phyloP scores from a whole-genome alignment of 2,329 filamentous ascomycete genomes.

The Ophiognomonia clavigignenti-juglandacearum region DNA sequence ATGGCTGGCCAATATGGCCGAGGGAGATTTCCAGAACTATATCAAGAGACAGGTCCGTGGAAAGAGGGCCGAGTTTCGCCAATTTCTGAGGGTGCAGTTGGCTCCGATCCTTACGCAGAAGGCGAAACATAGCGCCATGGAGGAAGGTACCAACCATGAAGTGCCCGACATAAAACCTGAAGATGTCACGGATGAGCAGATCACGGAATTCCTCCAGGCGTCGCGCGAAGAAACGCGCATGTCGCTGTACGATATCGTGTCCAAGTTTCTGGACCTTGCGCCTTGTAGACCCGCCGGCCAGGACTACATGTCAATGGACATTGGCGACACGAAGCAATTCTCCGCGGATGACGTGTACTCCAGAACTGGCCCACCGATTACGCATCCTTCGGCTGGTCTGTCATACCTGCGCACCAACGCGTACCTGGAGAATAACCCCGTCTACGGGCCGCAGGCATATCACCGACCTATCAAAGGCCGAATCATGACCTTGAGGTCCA shows the following conservation, averaged over 20 bases:
- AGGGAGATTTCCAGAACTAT: constrained; percentile 56
- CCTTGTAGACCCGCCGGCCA: constrained; percentile 36
- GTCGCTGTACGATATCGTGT: constrained; percentile 48
- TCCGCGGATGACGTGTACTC: constrained; percentile 40
- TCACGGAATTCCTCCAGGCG: constrained; percentile 46
- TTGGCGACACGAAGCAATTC: constrained; percentile 17
- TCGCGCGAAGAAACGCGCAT: constrained; percentile 45
- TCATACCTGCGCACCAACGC: constrained; percentile 55
- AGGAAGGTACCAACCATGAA: constrained; percentile 28
- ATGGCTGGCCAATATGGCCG: constrained; percentile 59
- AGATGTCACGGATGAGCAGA: constrained; percentile 45
- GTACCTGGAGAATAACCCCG: constrained; percentile 54
- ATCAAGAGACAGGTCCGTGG: constrained; percentile 48
- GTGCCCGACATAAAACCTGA: constrained; percentile 26
- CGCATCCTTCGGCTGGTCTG: constrained; percentile 58
- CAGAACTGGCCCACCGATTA: constrained; percentile 50
- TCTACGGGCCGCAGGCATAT: constrained; percentile 53
- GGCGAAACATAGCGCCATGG: constrained; percentile 31
- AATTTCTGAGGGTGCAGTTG: constrained; percentile 45
- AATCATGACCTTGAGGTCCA: constrained; percentile 30
- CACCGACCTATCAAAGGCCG: constrained; percentile 46
- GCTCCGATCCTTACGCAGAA: constrained; percentile 39
- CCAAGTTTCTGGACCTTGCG: constrained; percentile 58
- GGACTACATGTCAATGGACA: constrained; percentile 19
- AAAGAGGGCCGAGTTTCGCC: constrained; percentile 49